phyloP scores from a whole-genome alignment of 2,329 filamentous ascomycete species.

The Penicillium frequentans region DNA sequence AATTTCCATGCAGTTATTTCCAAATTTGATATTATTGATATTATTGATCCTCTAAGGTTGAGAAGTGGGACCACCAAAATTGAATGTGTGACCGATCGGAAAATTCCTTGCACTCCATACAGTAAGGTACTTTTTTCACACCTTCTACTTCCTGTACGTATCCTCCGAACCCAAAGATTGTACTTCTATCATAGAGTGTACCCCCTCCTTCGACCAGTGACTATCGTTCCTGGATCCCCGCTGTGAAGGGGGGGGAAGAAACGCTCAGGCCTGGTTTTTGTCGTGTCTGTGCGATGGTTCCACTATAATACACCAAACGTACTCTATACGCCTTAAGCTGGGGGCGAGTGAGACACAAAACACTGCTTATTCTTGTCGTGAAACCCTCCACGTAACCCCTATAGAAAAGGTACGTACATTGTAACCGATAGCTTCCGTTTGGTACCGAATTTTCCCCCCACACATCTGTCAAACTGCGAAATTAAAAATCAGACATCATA shows the following conservation, averaged over 20 bases:
- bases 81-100: constrained; percentile 14
- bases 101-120: background rate
- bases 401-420: background rate
- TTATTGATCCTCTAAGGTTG: background rate
- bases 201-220: constrained; percentile 23
- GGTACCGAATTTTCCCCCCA: background rate
- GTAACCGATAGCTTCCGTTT: background rate
- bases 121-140: background rate
- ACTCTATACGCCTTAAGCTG: background rate
- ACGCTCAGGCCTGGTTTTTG: constrained; percentile 17
- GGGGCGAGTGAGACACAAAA: constrained; percentile 12
- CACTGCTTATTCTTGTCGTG: constrained; percentile 7
- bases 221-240: constrained; percentile 28
- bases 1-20: too few species aligned
- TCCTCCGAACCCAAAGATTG: background rate
- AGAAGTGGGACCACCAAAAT: background rate
- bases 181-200: background rate
- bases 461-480: too few species aligned
- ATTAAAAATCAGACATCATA: too few species aligned
- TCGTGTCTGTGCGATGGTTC: constrained; percentile 8
- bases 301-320: background rate
- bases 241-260: constrained; percentile 17
- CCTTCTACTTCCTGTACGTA: background rate
- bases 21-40: too few species aligned
- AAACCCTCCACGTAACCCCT: constrained; percentile 8